These are phyloP conservation scores for Colletotrichum sp. DNA, from an alignment of 2,329 filamentous ascomycete genomes.

Conservation along the genomic window DNA sequence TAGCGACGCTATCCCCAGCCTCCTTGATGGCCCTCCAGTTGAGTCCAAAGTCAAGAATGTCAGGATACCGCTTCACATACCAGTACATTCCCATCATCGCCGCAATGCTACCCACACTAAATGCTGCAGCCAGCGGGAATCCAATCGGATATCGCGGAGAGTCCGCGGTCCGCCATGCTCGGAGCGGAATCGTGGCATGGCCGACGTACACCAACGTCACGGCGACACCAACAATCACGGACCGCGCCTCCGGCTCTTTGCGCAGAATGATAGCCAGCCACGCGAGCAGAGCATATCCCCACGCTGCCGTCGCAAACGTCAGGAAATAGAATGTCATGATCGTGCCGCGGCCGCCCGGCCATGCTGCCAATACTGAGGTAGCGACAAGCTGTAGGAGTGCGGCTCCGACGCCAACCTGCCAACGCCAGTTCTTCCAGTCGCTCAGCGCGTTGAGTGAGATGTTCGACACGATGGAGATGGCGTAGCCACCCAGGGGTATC, in stretches of 20 bases:
- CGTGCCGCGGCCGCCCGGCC: slow-evolving; percentile 32
- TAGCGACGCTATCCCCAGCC: not conserved
- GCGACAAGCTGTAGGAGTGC: slow-evolving; percentile 30
- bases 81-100: slow-evolving; percentile 34
- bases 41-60: slow-evolving; percentile 17
- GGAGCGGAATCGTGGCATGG: slow-evolving; percentile 39
- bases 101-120: slow-evolving; percentile 32
- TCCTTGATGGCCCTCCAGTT: not conserved
- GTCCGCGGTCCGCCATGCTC: slow-evolving; percentile 36
- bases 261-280: slow-evolving; percentile 33
- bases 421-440: slow-evolving; percentile 41
- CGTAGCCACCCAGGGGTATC: slow-evolving; percentile 29
- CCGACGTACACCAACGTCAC: slow-evolving; percentile 41
- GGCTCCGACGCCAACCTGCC: slow-evolving; percentile 36
- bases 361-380: slow-evolving; percentile 33
- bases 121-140: slow-evolving; percentile 37
- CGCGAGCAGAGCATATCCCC: slow-evolving; percentile 32
- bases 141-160: slow-evolving; percentile 38
- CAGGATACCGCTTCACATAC: slow-evolving; percentile 27
- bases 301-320: slow-evolving; percentile 36
- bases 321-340: slow-evolving; percentile 39
- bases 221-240: slow-evolving; percentile 37
- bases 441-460: slow-evolving; percentile 31
- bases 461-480: slow-evolving; percentile 29
- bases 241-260: slow-evolving; percentile 34